These are phyloP conservation scores for Geranium rotundifolium DNA, from an alignment of 345 rosid species.

Conservation along the genomic window DNA sequence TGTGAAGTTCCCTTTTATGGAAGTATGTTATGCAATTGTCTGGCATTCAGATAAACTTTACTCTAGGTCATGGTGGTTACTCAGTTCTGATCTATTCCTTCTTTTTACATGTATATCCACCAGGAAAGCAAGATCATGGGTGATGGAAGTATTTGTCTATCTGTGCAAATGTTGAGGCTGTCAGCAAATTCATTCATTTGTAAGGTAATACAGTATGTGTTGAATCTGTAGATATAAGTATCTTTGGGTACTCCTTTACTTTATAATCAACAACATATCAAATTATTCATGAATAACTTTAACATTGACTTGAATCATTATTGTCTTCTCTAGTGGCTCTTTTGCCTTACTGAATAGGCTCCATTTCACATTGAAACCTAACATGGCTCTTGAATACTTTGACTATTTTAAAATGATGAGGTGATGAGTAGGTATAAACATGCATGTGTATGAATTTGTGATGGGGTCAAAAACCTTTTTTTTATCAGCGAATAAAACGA, in stretches of 20 bases:
- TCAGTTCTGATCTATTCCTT: too few relatives aligned
- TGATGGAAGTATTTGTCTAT: too few relatives aligned
- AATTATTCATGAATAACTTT: neutral
- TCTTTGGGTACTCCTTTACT: neutral
- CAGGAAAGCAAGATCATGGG: too few relatives aligned
- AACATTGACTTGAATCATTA: neutral
- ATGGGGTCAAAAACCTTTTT: too few relatives aligned
- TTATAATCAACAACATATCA: constrained; percentile 1
- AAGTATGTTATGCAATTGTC: neutral
- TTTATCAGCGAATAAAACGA: too few relatives aligned
- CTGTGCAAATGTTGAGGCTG: too few relatives aligned
- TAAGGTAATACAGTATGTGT: too few relatives aligned
- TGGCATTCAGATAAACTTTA: neutral
- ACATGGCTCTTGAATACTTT: neutral
- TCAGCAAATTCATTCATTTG: too few relatives aligned
- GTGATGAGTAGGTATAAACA: neutral
- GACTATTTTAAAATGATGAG: neutral
- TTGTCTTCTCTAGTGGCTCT: neutral
- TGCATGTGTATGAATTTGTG: neutral
- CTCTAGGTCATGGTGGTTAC: too few relatives aligned
- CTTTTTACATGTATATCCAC: too few relatives aligned
- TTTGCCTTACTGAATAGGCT: neutral
- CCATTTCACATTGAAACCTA: neutral
- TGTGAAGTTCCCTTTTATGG: neutral
- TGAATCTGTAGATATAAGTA: neutral